Evolutionary conservation across 192 early-diverging fungal genomes (phyloP).

Genomic region (Glomus cerebriforme): DNA sequence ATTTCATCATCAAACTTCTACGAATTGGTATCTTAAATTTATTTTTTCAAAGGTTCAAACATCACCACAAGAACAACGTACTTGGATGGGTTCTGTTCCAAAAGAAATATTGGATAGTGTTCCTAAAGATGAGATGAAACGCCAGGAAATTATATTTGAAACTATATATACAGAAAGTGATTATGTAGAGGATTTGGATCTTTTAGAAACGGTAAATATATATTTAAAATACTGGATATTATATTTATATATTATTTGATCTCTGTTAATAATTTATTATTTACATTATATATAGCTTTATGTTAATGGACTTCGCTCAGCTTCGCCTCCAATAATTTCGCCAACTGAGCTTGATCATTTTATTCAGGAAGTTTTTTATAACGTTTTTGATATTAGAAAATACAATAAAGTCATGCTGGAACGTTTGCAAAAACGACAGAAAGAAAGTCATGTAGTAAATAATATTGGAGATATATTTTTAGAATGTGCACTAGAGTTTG

Average conservation of each 20-base stretch:
- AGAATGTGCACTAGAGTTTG: constrained; percentile 60
- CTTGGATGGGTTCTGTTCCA: constrained; percentile 85
- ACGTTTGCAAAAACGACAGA: constrained; percentile 61
- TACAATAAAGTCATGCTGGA: constrained; percentile 58
- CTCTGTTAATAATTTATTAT: constrained; percentile 33
- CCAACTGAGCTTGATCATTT: constrained; percentile 48
- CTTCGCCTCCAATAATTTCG: constrained; percentile 31
- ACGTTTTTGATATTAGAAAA: constrained; percentile 62
- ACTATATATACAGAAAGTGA: constrained; percentile 89
- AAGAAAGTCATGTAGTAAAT: constrained; percentile 69
- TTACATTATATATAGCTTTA: constrained; percentile 28
- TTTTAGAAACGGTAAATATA: constrained; percentile 69
- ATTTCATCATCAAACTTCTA: background rate
- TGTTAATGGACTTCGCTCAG: constrained; percentile 15
- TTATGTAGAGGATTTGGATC: constrained; percentile 85
- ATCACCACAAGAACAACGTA: constrained; percentile 40
- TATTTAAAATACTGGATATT: background rate
- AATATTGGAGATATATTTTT: constrained; percentile 83
- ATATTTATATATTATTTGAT: too few species aligned
- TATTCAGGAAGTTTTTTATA: constrained; percentile 71
- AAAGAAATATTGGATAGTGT: constrained; percentile 69
- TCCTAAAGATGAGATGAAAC: constrained; percentile 69
- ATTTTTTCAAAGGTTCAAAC: background rate
- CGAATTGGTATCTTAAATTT: background rate
- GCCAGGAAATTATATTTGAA: constrained; percentile 97